Evolutionary conservation across 225 moss, liverwort and hornwort genomes (phyloP).

Genomic region (Marchantia paleacea): DNA sequence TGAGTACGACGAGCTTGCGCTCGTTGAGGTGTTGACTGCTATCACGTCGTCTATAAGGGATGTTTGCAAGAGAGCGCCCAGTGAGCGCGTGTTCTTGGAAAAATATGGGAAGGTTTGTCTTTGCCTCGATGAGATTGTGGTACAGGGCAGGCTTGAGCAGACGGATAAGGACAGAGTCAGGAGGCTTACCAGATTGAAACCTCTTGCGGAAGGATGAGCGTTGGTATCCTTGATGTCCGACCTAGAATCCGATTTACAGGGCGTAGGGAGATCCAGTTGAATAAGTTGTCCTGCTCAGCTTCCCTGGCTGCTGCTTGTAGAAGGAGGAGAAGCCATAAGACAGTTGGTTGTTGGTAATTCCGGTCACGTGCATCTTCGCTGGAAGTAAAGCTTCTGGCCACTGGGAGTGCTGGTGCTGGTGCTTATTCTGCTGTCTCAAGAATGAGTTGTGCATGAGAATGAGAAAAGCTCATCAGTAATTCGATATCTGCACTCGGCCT

Average conservation of each 20-base stretch:
- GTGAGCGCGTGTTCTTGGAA: conserved; percentile 86
- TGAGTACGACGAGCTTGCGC: conserved; percentile 86
- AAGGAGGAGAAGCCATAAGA: neutral
- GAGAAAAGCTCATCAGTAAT: neutral
- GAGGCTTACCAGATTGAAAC: conserved; percentile 75
- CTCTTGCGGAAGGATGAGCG: conserved; percentile 55
- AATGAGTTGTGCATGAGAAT: neutral
- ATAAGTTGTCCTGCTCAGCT: neutral
- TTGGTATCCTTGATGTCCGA: neutral
- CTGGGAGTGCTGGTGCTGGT: neutral
- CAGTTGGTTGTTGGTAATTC: neutral
- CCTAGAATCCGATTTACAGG: neutral
- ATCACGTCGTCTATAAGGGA: conserved; percentile 74
- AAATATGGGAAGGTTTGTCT: conserved; percentile 90
- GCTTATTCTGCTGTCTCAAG: neutral
- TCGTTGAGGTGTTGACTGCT: conserved; percentile 80
- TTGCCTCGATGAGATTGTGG: conserved; percentile 88
- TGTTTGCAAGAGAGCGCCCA: conserved; percentile 82
- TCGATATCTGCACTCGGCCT: neutral
- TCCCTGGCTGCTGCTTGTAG: neutral
- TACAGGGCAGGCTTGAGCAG: conserved; percentile 91
- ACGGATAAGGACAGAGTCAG: conserved; percentile 91
- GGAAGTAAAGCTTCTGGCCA: neutral
- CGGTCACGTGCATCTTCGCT: too few species aligned
- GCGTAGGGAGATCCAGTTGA: neutral